Evolutionary conservation across 1,284 basidiomycete genomes (phyloP).

Genomic region (Ceratobasidium sp.): DNA sequence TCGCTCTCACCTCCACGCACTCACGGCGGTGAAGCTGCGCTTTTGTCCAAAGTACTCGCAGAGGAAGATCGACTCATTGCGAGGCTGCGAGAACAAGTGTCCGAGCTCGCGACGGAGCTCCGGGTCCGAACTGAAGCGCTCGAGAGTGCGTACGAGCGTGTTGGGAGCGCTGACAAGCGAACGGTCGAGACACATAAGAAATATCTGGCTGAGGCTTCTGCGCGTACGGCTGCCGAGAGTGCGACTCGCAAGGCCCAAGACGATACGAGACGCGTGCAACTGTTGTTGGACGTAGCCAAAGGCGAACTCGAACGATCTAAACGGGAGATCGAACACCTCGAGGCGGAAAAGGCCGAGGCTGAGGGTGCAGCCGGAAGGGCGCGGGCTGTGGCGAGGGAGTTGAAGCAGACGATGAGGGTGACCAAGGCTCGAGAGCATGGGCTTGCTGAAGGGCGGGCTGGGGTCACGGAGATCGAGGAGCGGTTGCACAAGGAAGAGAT

Average conservation of each 20-base stretch:
- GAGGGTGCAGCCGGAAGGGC: constrained; percentile 25
- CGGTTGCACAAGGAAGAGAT: constrained; percentile 20
- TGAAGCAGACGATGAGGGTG: constrained; percentile 54
- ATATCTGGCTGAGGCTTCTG: constrained; percentile 54
- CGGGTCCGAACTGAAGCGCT: constrained; percentile 30
- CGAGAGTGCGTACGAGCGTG: constrained; percentile 27
- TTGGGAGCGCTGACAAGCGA: constrained; percentile 4
- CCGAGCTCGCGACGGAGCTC: constrained; percentile 29
- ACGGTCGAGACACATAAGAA: constrained; percentile 23
- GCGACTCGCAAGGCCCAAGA: constrained; percentile 61
- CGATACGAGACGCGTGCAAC: constrained; percentile 56
- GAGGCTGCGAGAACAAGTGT: neutral
- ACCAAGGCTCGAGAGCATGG: constrained; percentile 61
- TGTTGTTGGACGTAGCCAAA: constrained; percentile 53
- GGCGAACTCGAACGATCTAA: constrained; percentile 63
- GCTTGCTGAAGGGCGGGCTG: constrained; percentile 16
- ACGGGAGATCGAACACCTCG: constrained; percentile 57
- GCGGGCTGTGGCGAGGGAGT: constrained; percentile 18
- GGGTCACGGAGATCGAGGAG: neutral
- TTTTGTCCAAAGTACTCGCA: constrained; percentile 8
- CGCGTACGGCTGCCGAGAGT: constrained; percentile 66
- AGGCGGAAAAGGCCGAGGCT: constrained; percentile 61
- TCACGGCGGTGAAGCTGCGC: neutral
- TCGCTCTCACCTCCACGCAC: neutral
- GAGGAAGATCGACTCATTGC: constrained; percentile 12